Conservation (phyloP, 1,284 basidiomycete genomes). For the Rhodofomes roseus region DNA sequence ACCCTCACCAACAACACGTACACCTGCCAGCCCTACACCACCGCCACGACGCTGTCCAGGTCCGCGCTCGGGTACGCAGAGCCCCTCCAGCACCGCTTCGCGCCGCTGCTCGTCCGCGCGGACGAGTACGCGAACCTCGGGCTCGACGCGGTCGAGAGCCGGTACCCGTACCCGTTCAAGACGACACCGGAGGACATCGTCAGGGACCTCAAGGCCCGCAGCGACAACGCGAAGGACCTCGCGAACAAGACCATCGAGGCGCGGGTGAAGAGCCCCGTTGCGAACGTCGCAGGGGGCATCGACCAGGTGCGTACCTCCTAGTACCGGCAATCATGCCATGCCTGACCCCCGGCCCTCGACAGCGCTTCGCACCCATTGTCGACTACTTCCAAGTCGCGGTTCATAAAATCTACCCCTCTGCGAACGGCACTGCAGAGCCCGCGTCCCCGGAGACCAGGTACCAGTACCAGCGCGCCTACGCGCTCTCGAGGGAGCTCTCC, state of each 20-base stretch:
- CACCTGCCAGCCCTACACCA: constrained; percentile 59
- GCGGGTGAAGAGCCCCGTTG: constrained; percentile 58
- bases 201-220: constrained; percentile 52
- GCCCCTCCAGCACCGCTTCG: constrained; percentile 60
- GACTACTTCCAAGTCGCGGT: constrained; percentile 65
- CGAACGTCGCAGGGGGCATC: constrained; percentile 60
- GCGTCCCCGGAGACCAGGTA: constrained; percentile 36
- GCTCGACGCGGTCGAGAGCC: constrained; percentile 66
- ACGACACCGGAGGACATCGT: constrained; percentile 64
- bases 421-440: constrained; percentile 18
- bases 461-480: constrained; percentile 72
- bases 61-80: constrained; percentile 59
- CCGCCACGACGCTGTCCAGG: constrained; percentile 55
- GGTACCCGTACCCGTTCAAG: constrained; percentile 73
- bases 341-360: background rate
- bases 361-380: constrained; percentile 71
- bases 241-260: constrained; percentile 68
- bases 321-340: constrained; percentile 21
- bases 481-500: constrained; percentile 58
- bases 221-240: constrained; percentile 49
- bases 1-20: constrained; percentile 56
- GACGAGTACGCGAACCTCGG: constrained; percentile 69
- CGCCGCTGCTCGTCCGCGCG: constrained; percentile 59
- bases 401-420: constrained; percentile 44
- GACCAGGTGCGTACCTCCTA: constrained; percentile 63